phyloP scores from a whole-genome alignment of 371 early-diverging fungal species.

The Lichtheimia ornata region DNA sequence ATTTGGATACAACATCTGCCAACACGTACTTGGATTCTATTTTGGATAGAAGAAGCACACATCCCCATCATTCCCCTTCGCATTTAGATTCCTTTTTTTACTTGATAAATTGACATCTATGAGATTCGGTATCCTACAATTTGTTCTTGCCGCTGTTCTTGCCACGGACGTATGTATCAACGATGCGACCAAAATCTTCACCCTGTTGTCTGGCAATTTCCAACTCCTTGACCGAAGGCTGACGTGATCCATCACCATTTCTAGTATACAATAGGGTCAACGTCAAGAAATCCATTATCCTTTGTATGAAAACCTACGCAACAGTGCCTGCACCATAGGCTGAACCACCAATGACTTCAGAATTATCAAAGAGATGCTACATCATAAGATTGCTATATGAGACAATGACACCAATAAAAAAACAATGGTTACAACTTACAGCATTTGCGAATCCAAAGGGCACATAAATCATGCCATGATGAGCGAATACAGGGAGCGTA shows the following conservation, averaged over 20 bases:
- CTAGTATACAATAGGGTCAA: not conserved
- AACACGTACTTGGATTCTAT: slow-evolving; percentile 68
- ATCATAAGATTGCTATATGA: not conserved
- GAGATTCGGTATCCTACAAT: no score
- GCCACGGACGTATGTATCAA: slow-evolving; percentile 15
- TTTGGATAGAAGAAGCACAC: slow-evolving; percentile 45
- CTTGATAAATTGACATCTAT: no score
- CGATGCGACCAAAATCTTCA: slow-evolving; percentile 20
- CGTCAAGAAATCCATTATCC: not conserved
- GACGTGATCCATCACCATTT: slow-evolving; percentile 42
- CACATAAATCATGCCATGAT: slow-evolving; percentile 76
- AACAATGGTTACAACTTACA: not conserved
- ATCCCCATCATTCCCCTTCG: no score
- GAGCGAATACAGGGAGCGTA: slow-evolving; percentile 62
- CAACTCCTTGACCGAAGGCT: slow-evolving; percentile 62
- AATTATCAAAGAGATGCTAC: slow-evolving; percentile 19
- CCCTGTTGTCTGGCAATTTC: slow-evolving; percentile 57
- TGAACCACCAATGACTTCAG: slow-evolving; percentile 53
- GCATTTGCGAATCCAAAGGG: slow-evolving; percentile 59
- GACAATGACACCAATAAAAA: not conserved
- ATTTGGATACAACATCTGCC: slow-evolving; percentile 79
- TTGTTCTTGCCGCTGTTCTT: not conserved
- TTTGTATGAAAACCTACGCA: slow-evolving; percentile 1
- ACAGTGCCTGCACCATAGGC: slow-evolving; percentile 37
- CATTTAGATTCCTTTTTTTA: no score